Percentiles rank a stretch among this genome's conserved stretches.
Evolutionary conservation across 768 basidiomycete genomes (phyloP).

Genomic region (Naematelia aurantialba): DNA sequence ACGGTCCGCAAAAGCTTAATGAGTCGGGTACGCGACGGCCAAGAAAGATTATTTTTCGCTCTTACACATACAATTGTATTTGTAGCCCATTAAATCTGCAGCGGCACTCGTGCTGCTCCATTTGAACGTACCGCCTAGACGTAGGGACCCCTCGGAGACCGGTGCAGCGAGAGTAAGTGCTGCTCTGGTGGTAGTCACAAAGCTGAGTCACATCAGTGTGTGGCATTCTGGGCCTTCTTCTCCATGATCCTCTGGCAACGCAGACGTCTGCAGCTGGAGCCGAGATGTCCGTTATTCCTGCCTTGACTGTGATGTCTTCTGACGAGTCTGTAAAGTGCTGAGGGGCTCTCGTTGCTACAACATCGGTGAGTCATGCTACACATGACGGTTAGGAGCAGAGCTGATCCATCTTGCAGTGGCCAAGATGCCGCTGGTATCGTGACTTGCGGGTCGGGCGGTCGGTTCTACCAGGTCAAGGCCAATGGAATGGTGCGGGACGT

Average conservation of each 20-base stretch:
- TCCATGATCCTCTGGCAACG: constrained; percentile 61
- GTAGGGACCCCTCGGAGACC: too few relatives aligned
- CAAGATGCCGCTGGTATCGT: constrained; percentile 98
- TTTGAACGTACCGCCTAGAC: too few relatives aligned
- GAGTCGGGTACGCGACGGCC: neutral
- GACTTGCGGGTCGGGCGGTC: constrained; percentile 89
- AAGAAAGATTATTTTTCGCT: neutral
- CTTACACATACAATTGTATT: neutral
- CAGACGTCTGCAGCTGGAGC: constrained; percentile 66
- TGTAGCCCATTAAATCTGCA: too few relatives aligned
- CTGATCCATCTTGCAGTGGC: constrained; percentile 55
- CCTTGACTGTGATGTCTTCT: neutral
- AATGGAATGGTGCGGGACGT: constrained; percentile 99
- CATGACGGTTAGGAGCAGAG: neutral
- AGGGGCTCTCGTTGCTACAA: constrained; percentile 91
- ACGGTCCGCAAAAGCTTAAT: neutral
- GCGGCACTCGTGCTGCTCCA: too few relatives aligned
- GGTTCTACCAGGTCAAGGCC: constrained; percentile 96
- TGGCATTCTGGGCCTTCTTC: constrained; percentile 82
- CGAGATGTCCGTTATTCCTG: constrained; percentile 61
- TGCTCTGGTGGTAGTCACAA: neutral
- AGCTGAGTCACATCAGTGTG: constrained; percentile 60
- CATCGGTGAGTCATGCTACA: constrained; percentile 56
- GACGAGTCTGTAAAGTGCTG: constrained; percentile 52
- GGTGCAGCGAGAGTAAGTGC: neutral